Conservation (phyloP, 1,139 yeast genomes). For the Saccharomyces hybrid region DNA sequence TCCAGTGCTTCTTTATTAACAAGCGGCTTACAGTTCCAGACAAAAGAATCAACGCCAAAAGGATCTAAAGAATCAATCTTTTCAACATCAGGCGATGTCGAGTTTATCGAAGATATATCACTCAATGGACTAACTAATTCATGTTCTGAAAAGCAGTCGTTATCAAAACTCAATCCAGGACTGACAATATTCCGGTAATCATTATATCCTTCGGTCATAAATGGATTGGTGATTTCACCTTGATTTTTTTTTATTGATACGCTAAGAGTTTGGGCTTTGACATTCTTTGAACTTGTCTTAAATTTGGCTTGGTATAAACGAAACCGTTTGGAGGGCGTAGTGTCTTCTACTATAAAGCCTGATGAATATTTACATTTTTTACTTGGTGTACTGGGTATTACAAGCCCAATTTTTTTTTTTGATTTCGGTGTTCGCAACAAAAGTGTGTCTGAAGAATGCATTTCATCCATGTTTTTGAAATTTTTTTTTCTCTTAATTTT, state of each 20-base stretch:
- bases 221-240: conserved; percentile 2
- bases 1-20: conserved; percentile 13
- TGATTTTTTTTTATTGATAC: background rate
- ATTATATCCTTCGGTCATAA: background rate
- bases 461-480: background rate
- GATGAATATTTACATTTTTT: conserved; percentile 7
- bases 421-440: conserved; percentile 11
- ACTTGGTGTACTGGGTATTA: conserved; percentile 14
- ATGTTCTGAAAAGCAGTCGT: background rate
- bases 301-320: conserved; percentile 3
- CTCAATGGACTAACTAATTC: background rate
- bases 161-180: conserved; percentile 6
- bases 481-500: background rate
- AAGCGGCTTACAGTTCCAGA: conserved; percentile 9
- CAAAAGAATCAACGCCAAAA: conserved; percentile 4
- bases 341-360: background rate
- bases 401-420: conserved; percentile 1
- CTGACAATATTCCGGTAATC: conserved; percentile 7
- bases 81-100: conserved; percentile 13
- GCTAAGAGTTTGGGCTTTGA: conserved; percentile 4
- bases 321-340: conserved; percentile 11
- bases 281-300: conserved; percentile 2
- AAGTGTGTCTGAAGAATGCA: background rate
- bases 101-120: conserved; percentile 14
- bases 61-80: conserved; percentile 9